Conservation (phyloP, 371 early-diverging fungal species). For the Capillidium rhysosporum region DNA sequence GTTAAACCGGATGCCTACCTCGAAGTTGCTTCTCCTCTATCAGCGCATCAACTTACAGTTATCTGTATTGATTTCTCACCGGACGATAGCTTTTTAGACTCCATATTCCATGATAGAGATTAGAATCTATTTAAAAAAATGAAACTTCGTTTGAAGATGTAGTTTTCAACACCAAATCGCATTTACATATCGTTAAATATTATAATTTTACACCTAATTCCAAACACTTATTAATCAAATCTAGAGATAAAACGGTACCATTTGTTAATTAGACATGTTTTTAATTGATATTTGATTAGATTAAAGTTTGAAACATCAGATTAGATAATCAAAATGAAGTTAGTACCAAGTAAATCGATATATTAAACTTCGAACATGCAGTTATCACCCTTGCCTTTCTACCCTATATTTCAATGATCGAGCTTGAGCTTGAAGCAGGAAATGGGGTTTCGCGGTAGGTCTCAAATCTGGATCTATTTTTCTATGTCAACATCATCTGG, state of each 20-base stretch:
- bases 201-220: conserved; percentile 63
- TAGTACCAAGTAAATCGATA: conserved; percentile 16
- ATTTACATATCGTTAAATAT: conserved; percentile 89
- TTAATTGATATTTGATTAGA: conserved; percentile 9
- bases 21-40: conserved; percentile 31
- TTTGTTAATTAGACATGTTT: background rate
- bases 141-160: conserved; percentile 18
- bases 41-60: conserved; percentile 69
- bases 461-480: conserved; percentile 57
- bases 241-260: conserved; percentile 66
- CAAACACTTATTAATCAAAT: conserved; percentile 64
- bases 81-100: conserved; percentile 42
- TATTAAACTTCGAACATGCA: conserved; percentile 44
- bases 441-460: conserved; percentile 64
- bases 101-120: conserved; percentile 70
- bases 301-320: conserved; percentile 46
- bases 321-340: conserved; percentile 5
- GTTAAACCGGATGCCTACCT: conserved; percentile 54
- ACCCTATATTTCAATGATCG: conserved; percentile 19
- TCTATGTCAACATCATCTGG: conserved; percentile 17
- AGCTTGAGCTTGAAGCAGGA: conserved; percentile 29
- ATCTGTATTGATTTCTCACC: conserved; percentile 63
- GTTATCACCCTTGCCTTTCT: conserved; percentile 66
- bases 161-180: conserved; percentile 43
- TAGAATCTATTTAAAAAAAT: conserved; percentile 46